A percentile compares a stretch with the other conserved stretches of the same genome.
These are phyloP conservation scores for Hyaloscypha bicolor DNA, from an alignment of 495 filamentous ascomycete genomes.

Conservation along the genomic window DNA sequence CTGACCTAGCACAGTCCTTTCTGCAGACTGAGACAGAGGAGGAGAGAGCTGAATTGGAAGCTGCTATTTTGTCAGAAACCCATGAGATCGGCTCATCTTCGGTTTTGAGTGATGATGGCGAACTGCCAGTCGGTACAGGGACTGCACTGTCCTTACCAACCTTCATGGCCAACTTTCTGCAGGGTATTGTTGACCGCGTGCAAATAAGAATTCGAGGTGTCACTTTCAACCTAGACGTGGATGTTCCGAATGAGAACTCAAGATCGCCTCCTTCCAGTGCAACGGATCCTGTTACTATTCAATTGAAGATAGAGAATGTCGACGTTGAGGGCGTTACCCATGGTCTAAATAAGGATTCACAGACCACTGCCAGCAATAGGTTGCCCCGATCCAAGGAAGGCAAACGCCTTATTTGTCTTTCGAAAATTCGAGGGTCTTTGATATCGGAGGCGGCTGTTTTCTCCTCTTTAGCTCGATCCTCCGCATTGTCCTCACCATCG, in stretches of 20 bases:
- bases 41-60: constrained; percentile 75
- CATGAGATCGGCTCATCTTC: constrained; percentile 62
- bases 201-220: constrained; percentile 66
- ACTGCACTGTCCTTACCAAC: constrained; percentile 73
- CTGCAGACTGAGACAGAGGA: constrained; percentile 76
- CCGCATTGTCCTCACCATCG: constrained; percentile 61
- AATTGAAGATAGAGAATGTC: constrained; percentile 66
- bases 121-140: constrained; percentile 70
- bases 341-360: constrained; percentile 7
- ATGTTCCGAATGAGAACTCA: constrained; percentile 60
- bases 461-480: constrained; percentile 62
- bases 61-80: constrained; percentile 69
- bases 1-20: constrained; percentile 85
- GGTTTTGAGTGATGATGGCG: constrained; percentile 59
- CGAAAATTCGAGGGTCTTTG: constrained; percentile 63
- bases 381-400: constrained; percentile 49
- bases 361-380: constrained; percentile 35
- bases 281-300: constrained; percentile 60
- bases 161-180: constrained; percentile 80
- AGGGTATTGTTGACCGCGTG: constrained; percentile 79
- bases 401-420: constrained; percentile 65
- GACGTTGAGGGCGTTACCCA: constrained; percentile 66
- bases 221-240: constrained; percentile 60
- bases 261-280: constrained; percentile 36
- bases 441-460: constrained; percentile 76